Percentiles rank a stretch among this genome's conserved stretches.
Conservation (phyloP, 2,329 filamentous ascomycete genomes). For the Alternaria arbusti region DNA sequence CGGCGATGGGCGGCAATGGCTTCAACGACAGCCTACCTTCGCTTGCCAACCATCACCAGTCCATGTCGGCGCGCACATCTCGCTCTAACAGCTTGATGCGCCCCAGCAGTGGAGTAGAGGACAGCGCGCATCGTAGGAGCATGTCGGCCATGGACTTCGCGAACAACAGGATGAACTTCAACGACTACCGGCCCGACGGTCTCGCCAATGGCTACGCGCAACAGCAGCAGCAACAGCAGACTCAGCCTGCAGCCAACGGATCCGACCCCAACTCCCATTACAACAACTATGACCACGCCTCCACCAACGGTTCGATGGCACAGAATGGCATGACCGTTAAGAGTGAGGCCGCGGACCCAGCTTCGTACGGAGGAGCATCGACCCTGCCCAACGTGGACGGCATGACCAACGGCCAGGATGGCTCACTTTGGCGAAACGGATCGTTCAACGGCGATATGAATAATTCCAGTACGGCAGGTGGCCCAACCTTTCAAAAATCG, state of each 20-base stretch:
- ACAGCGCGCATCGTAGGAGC: conserved; percentile 42
- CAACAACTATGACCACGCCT: conserved; percentile 42
- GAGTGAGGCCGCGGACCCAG: conserved; percentile 37
- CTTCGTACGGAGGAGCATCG: conserved; percentile 42
- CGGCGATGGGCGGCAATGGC: conserved; percentile 38
- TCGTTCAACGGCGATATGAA: conserved; percentile 51
- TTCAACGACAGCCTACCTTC: conserved; percentile 49
- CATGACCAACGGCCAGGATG: conserved; percentile 45
- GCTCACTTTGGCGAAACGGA: conserved; percentile 52
- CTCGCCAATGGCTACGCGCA: conserved; percentile 33
- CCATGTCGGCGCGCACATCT: conserved; percentile 57
- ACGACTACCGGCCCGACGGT: conserved; percentile 44
- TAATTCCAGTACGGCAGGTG: conserved; percentile 54
- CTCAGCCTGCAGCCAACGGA: conserved; percentile 16
- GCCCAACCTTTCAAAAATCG: conserved; percentile 53
- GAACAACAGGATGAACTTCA: conserved; percentile 43
- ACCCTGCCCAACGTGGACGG: conserved; percentile 46
- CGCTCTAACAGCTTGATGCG: conserved; percentile 58
- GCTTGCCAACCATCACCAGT: conserved; percentile 48
- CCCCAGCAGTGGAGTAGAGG: conserved; percentile 46
- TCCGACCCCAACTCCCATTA: conserved; percentile 36
- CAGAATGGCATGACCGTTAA: conserved; percentile 46
- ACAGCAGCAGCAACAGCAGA: conserved; percentile 23
- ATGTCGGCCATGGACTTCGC: conserved; percentile 45
- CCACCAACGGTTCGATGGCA: conserved; percentile 39